Percentiles rank a stretch among this genome's conserved stretches.
Conservation (phyloP, 768 basidiomycete species). For the Lyophyllum semitale region DNA sequence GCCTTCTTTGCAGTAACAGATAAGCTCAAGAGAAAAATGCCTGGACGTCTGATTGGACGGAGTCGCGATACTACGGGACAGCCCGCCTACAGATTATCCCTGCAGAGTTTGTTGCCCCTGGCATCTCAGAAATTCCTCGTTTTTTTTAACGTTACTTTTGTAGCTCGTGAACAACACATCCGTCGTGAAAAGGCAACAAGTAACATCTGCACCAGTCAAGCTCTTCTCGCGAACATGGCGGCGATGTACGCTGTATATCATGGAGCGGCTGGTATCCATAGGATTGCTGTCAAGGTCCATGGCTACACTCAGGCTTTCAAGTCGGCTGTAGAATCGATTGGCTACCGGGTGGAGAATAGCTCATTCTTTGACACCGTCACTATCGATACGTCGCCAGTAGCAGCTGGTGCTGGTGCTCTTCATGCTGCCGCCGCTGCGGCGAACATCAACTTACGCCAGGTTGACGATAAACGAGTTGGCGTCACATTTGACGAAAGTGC, state of each 20-base stretch:
- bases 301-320: conserved; percentile 79
- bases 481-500: conserved; percentile 94
- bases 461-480: conserved; percentile 78
- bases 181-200: conserved; percentile 97
- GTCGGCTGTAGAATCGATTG: conserved; percentile 63
- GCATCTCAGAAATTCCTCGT: background rate
- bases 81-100: conserved; percentile 86
- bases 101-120: conserved; percentile 76
- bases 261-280: conserved; percentile 81
- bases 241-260: conserved; percentile 99
- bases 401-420: conserved; percentile 57
- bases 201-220: conserved; percentile 98
- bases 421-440: conserved; percentile 65
- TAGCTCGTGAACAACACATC: conserved; percentile 95
- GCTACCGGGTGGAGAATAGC: conserved; percentile 72
- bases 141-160: background rate
- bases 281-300: conserved; percentile 92
- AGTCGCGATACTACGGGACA: conserved; percentile 85
- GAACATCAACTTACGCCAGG: conserved; percentile 81
- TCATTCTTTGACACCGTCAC: conserved; percentile 92
- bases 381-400: conserved; percentile 66
- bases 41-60: conserved; percentile 92
- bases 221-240: conserved; percentile 97
- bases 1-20: conserved; percentile 97
- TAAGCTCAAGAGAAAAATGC: conserved; percentile 94